These are phyloP conservation scores for Tuber melanosporum DNA, from an alignment of 495 filamentous ascomycete species.

Conservation along the genomic window DNA sequence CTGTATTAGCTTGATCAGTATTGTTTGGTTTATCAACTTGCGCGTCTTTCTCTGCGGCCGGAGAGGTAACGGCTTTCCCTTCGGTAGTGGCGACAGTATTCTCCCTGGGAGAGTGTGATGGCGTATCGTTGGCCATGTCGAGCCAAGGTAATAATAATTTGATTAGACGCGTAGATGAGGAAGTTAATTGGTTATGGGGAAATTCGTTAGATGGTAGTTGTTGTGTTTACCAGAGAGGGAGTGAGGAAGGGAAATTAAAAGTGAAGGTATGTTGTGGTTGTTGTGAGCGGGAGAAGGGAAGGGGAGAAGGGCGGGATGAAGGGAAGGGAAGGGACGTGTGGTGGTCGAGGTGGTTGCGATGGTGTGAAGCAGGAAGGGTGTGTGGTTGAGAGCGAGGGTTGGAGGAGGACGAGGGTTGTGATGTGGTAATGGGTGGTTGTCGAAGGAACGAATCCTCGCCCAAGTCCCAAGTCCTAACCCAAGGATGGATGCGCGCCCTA, in stretches of 20 bases:
- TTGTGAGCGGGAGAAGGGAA: constrained; percentile 6
- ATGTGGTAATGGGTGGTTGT: constrained; percentile 38
- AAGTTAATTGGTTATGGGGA: constrained; percentile 21
- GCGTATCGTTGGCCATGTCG: constrained; percentile 38
- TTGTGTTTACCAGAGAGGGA: constrained; percentile 12
- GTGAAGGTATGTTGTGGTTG: constrained; percentile 5
- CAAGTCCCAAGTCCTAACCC: neutral
- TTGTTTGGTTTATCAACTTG: constrained; percentile 9
- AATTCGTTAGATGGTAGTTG: constrained; percentile 8
- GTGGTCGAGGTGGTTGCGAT: constrained; percentile 1
- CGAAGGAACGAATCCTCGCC: constrained; percentile 27
- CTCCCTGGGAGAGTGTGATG: constrained; percentile 29
- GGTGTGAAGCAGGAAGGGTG: constrained; percentile 16
- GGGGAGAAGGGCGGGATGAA: constrained; percentile 13
- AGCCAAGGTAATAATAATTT: constrained; percentile 21
- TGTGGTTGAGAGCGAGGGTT: constrained; percentile 17
- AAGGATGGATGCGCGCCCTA: neutral
- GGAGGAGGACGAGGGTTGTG: constrained; percentile 33
- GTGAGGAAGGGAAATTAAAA: neutral
- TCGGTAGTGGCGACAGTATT: constrained; percentile 14
- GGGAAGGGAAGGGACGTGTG: constrained; percentile 4
- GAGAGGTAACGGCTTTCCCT: constrained; percentile 20
- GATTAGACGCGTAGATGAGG: constrained; percentile 24
- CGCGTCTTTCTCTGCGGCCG: constrained; percentile 17
- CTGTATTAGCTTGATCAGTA: neutral